Evolutionary conservation across 208 protist species (phyloP).

Genomic region (Acanthamoeba sp.): DNA sequence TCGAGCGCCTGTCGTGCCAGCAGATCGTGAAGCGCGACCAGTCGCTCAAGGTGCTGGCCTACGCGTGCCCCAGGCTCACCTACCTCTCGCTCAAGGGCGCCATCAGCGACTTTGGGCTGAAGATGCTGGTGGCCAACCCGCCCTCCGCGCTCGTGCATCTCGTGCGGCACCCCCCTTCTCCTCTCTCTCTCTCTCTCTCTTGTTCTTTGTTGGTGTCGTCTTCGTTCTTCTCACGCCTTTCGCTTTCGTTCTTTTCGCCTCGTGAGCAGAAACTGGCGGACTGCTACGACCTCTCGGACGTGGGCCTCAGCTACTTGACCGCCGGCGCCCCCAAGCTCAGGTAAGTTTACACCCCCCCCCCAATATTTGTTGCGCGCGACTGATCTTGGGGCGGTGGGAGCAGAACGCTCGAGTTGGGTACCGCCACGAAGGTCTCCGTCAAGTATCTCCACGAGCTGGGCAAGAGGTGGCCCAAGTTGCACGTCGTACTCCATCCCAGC

Average conservation of each 20-base stretch:
- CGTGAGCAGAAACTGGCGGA: not conserved
- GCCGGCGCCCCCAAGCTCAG: conserved; percentile 33
- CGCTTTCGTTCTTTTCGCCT: no score
- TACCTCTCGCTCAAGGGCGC: not conserved
- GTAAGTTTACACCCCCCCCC: not conserved
- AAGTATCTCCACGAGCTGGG: not conserved
- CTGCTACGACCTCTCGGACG: conserved; percentile 45
- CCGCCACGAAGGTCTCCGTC: not conserved
- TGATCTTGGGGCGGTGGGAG: not conserved
- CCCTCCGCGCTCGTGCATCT: not conserved
- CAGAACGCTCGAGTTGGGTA: not conserved
- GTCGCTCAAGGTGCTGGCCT: conserved; percentile 45
- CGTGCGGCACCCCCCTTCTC: not conserved
- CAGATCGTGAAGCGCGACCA: conserved; percentile 36
- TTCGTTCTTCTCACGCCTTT: not conserved
- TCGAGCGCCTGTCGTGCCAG: not conserved
- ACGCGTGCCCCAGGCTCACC: conserved; percentile 25
- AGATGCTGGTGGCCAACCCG: not conserved
- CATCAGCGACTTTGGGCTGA: conserved; percentile 68
- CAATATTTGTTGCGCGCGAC: no score
- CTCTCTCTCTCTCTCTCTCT: no score
- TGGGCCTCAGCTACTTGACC: conserved; percentile 42
- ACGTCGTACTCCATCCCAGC: not conserved
- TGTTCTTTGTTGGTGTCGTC: no score
- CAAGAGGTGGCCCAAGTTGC: not conserved